These are phyloP conservation scores for Tinospora cordifolia DNA, from an alignment of 164 flowering plant genomes.

Conservation along the genomic window DNA sequence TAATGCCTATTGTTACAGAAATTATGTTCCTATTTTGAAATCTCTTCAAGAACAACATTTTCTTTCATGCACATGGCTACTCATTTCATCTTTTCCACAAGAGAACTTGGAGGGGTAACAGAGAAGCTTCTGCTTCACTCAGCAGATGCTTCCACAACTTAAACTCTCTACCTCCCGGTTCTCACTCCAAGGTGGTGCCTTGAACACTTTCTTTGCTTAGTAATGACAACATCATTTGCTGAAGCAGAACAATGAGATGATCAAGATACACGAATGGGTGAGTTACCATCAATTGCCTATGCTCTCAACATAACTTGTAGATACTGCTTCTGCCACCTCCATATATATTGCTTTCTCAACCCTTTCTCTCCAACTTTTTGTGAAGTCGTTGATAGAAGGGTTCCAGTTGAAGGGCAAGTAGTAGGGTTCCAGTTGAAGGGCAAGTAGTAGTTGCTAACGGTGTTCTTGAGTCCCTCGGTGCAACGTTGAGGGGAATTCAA, in stretches of 20 bases:
- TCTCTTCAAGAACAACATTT: slow-evolving; percentile 6
- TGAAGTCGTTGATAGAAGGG: slow-evolving; percentile 49
- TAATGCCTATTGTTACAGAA: too few species aligned
- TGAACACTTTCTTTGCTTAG: slow-evolving; percentile 30
- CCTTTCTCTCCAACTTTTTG: slow-evolving; percentile 47
- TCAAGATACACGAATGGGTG: slow-evolving; percentile 16
- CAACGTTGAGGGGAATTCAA: slow-evolving; percentile 81
- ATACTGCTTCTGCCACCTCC: slow-evolving; percentile 61
- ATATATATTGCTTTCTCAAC: slow-evolving; percentile 62
- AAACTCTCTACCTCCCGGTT: slow-evolving; percentile 11
- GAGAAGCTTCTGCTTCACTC: slow-evolving; percentile 16
- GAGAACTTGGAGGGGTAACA: slow-evolving; percentile 24
- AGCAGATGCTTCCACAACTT: slow-evolving; percentile 4
- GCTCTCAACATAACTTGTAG: slow-evolving; percentile 67
- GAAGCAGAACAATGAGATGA: slow-evolving; percentile 27
- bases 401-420: slow-evolving; percentile 50
- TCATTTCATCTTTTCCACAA: slow-evolving; percentile 36
- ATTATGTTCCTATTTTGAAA: too few species aligned
- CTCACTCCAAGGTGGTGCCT: slow-evolving; percentile 15
- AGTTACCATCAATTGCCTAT: slow-evolving; percentile 62
- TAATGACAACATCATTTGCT: slow-evolving; percentile 53
- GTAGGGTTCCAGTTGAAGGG: slow-evolving; percentile 50
- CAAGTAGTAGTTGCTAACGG: slow-evolving; percentile 89
- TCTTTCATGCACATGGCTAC: slow-evolving; percentile 28
- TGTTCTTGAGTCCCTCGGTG: slow-evolving; percentile 87